phyloP scores from a whole-genome alignment of 495 filamentous ascomycete genomes.

The Lasiosphaeria hispida region DNA sequence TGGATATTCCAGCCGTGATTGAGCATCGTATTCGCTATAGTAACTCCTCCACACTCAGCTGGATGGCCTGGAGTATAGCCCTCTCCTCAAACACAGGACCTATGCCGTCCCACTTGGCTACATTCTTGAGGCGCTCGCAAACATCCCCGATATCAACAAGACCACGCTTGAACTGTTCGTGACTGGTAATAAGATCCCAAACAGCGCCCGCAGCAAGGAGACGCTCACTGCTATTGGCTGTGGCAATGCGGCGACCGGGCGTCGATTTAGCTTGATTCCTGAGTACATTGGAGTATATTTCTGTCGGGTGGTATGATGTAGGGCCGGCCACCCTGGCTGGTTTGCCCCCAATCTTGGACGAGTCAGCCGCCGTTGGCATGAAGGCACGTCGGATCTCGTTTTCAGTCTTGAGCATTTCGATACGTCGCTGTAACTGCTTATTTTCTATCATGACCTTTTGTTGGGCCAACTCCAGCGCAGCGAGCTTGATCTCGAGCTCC shows the following conservation, averaged over 20 bases:
- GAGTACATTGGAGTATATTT: conserved; percentile 60
- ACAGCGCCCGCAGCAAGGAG: conserved; percentile 77
- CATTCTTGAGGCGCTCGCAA: conserved; percentile 66
- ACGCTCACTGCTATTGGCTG: conserved; percentile 67
- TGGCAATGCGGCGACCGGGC: conserved; percentile 66
- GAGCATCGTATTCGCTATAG: too few species aligned
- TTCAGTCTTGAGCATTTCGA: conserved; percentile 78
- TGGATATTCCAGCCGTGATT: too few species aligned
- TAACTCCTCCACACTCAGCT: conserved; percentile 76
- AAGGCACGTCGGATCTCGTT: conserved; percentile 93
- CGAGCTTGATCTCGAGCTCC: conserved; percentile 85
- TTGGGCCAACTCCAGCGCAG: conserved; percentile 59
- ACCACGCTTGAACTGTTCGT: conserved; percentile 75
- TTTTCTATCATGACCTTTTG: conserved; percentile 59
- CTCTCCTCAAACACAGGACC: conserved; percentile 87
- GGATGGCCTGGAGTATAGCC: conserved; percentile 71
- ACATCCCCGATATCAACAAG: conserved; percentile 82
- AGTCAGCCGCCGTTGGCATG: conserved; percentile 33
- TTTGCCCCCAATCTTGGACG: conserved; percentile 22
- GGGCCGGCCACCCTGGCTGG: conserved; percentile 57
- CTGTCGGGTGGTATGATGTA: conserved; percentile 68
- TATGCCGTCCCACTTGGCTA: conserved; percentile 84
- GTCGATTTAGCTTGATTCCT: conserved; percentile 56
- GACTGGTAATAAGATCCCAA: conserved; percentile 87
- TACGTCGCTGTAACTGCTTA: conserved; percentile 76